Conservation (phyloP, 805 yeast species). For the Zygotorulaspora sp. region DNA sequence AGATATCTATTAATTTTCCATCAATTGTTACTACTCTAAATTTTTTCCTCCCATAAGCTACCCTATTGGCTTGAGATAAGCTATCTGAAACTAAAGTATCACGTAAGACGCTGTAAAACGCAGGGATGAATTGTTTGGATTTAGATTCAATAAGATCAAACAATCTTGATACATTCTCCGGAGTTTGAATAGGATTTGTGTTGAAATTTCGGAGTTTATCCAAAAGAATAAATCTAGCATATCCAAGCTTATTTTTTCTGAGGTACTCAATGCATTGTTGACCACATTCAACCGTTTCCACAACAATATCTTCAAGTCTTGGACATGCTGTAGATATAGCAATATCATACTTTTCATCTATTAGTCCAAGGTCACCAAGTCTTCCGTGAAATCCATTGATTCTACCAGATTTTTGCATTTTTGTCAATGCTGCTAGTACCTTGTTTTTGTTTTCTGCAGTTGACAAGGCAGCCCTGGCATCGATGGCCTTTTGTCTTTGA, state of each 20-base stretch:
- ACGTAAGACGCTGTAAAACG: constrained; percentile 80
- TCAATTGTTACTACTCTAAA: constrained; percentile 89
- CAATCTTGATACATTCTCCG: constrained; percentile 70
- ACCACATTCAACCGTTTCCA: constrained; percentile 69
- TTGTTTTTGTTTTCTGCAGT: constrained; percentile 63
- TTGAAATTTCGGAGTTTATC: constrained; percentile 66
- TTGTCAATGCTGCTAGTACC: constrained; percentile 63
- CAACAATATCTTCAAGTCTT: constrained; percentile 87
- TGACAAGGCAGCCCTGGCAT: constrained; percentile 57
- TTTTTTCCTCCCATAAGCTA: constrained; percentile 78
- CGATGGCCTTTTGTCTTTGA: constrained; percentile 59
- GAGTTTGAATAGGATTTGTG: constrained; percentile 57
- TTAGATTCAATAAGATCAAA: constrained; percentile 75
- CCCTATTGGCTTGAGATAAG: constrained; percentile 73
- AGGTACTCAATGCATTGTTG: constrained; percentile 77
- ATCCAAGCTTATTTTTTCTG: constrained; percentile 77
- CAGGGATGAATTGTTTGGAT: constrained; percentile 69
- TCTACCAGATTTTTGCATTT: constrained; percentile 74
- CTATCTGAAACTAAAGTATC: constrained; percentile 85
- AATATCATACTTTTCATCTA: constrained; percentile 82
- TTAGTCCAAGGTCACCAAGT: constrained; percentile 86
- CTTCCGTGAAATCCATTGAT: constrained; percentile 84
- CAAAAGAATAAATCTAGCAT: constrained; percentile 80
- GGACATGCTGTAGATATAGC: constrained; percentile 96
- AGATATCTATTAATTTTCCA: constrained; percentile 85